Base-by-base conservation (phyloP, 2,329 filamentous ascomycete species). In the Ploettnerulaceae sp. region DNA sequence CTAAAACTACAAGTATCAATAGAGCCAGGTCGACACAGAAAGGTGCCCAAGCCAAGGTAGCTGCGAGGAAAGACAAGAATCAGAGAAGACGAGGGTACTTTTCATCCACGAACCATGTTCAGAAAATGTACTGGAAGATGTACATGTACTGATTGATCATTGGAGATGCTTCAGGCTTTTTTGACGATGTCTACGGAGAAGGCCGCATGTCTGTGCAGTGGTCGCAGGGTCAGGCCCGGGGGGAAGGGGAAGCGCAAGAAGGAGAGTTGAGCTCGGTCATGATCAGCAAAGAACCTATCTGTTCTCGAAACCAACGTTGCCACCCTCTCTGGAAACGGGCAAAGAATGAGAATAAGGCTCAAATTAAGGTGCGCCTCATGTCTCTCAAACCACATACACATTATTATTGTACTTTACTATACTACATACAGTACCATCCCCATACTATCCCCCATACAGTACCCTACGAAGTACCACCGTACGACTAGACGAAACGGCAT, bases 121-220 rank as follows among this genome's bases (percentile, higher is more conserved):
- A n/a, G n/a, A n/a, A n/a, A n/a, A n/a, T n/a, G n/a, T 43, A 47
- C 38, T 31, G 44, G 48, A 34, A 36, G 38, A 33, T 39, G 44
- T 47, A 44, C 48, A 50, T 29, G 40, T 26, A 34, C 24, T 31
- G 41, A 18, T 22, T 14, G 37, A 24, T 14, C 26, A 37, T 38
- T 50, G 48, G 48, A 50, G 46, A 47, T 24, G 37, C 45, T 38
- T 37, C 47, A 37, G 37, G 14, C 17, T 37, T 49, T 49, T 42
- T 40, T n/a, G n/a, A n/a, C n/a, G n/a, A n/a, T n/a, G n/a, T n/a
- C n/a, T 26, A 47, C 43, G 42, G 25, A 49, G 32, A 42, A 45
- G 38, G 37, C 37, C 32, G n/a, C n/a, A n/a, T 46, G 48, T 43
- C 43, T 47, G 48, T 46, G 43, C 48, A 50, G 43, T 35, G 35